These are phyloP conservation scores for Phytophthora niederhauseri DNA, from an alignment of 352 stramenopile species.

Conservation along the genomic window DNA sequence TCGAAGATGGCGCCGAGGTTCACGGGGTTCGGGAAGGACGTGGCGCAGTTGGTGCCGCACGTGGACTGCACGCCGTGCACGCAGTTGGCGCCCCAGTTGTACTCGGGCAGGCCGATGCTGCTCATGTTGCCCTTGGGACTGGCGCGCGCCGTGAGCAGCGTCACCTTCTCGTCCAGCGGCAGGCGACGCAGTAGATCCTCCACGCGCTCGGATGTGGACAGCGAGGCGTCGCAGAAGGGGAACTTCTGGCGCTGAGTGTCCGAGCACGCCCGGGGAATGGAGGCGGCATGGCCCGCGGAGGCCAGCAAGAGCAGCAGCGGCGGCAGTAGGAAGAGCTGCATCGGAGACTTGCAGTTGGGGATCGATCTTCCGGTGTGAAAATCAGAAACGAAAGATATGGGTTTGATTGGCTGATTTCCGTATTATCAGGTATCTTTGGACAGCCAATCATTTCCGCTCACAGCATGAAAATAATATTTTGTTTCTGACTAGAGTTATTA, in stretches of 20 bases:
- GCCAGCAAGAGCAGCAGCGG: not conserved
- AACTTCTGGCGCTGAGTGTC: conserved; percentile 38
- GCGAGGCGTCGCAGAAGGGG: conserved; percentile 79
- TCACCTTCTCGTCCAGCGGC: conserved; percentile 65
- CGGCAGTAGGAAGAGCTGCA: conserved; percentile 12
- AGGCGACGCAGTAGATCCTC: conserved; percentile 74
- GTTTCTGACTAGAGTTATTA: too few species aligned
- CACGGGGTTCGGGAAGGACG: conserved; percentile 90
- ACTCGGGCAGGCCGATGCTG: conserved; percentile 80
- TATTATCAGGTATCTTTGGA: too few species aligned
- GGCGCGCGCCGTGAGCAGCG: conserved; percentile 63
- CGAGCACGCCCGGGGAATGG: conserved; percentile 67
- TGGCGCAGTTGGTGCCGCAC: conserved; percentile 72
- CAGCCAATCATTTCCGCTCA: too few species aligned
- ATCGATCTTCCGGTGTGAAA: not conserved
- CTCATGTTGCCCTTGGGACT: conserved; percentile 71
- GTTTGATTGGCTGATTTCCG: not conserved
- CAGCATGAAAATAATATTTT: too few species aligned
- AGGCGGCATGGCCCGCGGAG: not conserved
- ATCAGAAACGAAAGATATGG: not conserved
- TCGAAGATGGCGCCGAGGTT: conserved; percentile 92
- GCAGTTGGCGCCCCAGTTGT: conserved; percentile 94
- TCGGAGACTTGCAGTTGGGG: not conserved
- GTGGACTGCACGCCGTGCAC: conserved; percentile 92
- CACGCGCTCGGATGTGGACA: conserved; percentile 58